Evolutionary conservation across 495 filamentous ascomycete species (phyloP).

Genomic region (Acidiella bohemica): DNA sequence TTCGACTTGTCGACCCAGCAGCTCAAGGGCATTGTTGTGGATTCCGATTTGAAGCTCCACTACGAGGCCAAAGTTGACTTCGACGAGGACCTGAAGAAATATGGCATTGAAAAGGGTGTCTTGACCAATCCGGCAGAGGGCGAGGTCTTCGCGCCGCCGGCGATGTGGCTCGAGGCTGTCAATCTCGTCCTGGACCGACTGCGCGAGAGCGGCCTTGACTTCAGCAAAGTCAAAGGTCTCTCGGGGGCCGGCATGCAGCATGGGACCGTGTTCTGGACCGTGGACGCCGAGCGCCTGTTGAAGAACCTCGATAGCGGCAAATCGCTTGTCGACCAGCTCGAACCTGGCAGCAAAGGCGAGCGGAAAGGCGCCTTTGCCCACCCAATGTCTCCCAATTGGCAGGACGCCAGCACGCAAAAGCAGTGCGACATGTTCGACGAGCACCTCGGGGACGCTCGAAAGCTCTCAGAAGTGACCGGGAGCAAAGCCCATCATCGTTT

Average conservation of each 20-base stretch:
- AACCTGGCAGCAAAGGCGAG: slow-evolving; percentile 35
- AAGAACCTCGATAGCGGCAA: slow-evolving; percentile 38
- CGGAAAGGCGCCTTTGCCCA: slow-evolving; percentile 58
- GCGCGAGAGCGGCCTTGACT: slow-evolving; percentile 58
- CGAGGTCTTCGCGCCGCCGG: slow-evolving; percentile 84
- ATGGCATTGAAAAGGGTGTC: slow-evolving; percentile 77
- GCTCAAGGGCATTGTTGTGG: slow-evolving; percentile 79
- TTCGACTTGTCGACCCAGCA: slow-evolving; percentile 97
- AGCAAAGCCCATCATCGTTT: slow-evolving; percentile 94
- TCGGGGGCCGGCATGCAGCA: slow-evolving; percentile 94
- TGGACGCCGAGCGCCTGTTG: slow-evolving; percentile 54
- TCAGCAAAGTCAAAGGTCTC: slow-evolving; percentile 63
- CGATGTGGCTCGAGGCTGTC: slow-evolving; percentile 86
- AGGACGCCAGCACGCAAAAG: slow-evolving; percentile 82
- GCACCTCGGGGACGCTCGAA: slow-evolving; percentile 47
- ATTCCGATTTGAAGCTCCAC: slow-evolving; percentile 61
- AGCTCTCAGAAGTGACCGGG: slow-evolving; percentile 65
- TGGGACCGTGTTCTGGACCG: slow-evolving; percentile 84
- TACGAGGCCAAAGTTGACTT: slow-evolving; percentile 67
- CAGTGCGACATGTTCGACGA: slow-evolving; percentile 83
- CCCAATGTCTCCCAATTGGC: slow-evolving; percentile 89
- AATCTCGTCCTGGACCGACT: slow-evolving; percentile 69
- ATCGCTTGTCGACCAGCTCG: slow-evolving; percentile 27
- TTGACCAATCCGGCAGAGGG: slow-evolving; percentile 61
- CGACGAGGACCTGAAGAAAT: slow-evolving; percentile 55